These are phyloP conservation scores for Picea engelmannii DNA, from an alignment of 83 land plant genomes.

Conservation along the genomic window DNA sequence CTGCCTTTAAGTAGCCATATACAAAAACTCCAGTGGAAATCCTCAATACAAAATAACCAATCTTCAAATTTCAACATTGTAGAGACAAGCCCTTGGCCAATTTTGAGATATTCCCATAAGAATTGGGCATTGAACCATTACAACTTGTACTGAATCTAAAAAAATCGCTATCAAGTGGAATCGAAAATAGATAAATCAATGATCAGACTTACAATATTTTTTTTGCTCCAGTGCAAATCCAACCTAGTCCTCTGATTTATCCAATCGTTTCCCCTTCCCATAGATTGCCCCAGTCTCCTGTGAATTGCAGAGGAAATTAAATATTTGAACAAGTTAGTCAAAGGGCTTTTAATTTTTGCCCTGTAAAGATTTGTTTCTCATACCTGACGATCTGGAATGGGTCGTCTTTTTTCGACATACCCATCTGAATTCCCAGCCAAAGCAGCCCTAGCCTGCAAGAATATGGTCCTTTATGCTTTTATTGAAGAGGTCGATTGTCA, in stretches of 20 bases:
- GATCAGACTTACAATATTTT: not conserved
- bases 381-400: constrained; percentile 7
- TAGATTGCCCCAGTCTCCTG: constrained; percentile 2
- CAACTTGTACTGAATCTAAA: not conserved
- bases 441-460: constrained; percentile 45
- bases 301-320: not conserved
- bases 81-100: not conserved
- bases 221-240: not conserved
- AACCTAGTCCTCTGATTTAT: not conserved
- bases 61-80: not conserved
- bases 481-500: too few species aligned
- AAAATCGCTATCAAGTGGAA: not conserved
- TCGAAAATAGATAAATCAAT: not conserved
- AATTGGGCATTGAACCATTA: too few species aligned
- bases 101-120: not conserved
- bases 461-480: not conserved
- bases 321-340: not conserved
- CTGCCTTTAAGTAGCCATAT: not conserved
- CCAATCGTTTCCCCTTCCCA: constrained; percentile 5
- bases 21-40: not conserved
- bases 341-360: not conserved
- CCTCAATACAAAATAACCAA: not conserved
- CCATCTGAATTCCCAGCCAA: constrained; percentile 1
- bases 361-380: not conserved
- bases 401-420: constrained; percentile 5